Evolutionary conservation across 2,329 filamentous ascomycete genomes (phyloP), one percentile per base, ranked within the genome.

Genomic region (Fusarium drepaniforme): DNA sequence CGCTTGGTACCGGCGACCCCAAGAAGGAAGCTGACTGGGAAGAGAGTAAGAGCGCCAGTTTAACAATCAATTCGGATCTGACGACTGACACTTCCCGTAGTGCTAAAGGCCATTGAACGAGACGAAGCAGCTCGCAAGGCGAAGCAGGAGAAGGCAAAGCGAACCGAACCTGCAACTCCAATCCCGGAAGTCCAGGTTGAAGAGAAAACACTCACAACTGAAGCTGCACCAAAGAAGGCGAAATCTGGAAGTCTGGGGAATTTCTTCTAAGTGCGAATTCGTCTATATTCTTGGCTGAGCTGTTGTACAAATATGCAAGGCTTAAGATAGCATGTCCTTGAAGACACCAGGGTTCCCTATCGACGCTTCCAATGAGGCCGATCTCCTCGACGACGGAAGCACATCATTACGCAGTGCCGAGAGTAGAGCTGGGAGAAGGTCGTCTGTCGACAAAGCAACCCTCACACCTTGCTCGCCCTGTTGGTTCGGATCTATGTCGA

Each of bases 21-120:
- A 88, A 89, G 75, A 90, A 90, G 80, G 97, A 99, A 84, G 86
- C 88, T 73, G 94, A 95, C 78, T 99, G 97, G 97, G 93, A 96
- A 83, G 92, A 97, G 81, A 91, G 94, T 93, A 85, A 80, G 88
- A 21, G 12, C n/a, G 37, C 6, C 15, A 8, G 12, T 28, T 16
- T 13, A 28, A 13, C 15, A 37, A 12, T 21, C n/a, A 53, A 15
- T 21, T 12, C 37, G 42, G 30, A 40, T 2, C 33, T 42, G 15
- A 21, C 56, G 60, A 51, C 77, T 79, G 37, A 79, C 42, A 15
- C 30, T 37, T 70, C n/a, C 28, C 23, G n/a, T 70, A 93, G 92
- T 93, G 18, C 73, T 95, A 75, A 88, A 87, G 76, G 90, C 93
- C 63, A 90, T 95, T 67, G 91, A 93, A 80, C 86, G 87, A 59